These are phyloP conservation scores for Moniliophthora roreri DNA, from an alignment of 1,284 basidiomycete genomes.

Conservation along the genomic window DNA sequence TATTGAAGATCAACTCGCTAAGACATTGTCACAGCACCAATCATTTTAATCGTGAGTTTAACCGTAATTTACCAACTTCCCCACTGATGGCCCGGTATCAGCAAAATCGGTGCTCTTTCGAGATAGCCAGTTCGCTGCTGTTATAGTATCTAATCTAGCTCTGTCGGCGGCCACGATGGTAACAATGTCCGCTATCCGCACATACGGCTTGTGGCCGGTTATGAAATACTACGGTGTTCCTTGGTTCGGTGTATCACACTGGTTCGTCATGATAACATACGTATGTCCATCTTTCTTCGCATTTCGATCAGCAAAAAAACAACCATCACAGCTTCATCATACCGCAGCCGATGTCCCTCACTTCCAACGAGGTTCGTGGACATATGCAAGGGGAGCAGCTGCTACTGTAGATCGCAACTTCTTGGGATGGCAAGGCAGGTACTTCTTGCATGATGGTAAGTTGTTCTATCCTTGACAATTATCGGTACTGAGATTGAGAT, in stretches of 20 bases:
- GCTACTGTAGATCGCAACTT: conserved; percentile 61
- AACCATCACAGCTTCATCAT: conserved; percentile 28
- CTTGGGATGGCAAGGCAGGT: conserved; percentile 48
- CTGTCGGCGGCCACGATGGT: conserved; percentile 29
- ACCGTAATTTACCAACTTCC: neutral
- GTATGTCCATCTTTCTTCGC: neutral
- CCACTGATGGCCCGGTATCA: conserved; percentile 10
- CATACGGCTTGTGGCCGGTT: conserved; percentile 29
- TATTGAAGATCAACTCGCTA: too few species aligned
- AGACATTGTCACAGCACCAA: neutral
- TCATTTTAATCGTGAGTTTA: neutral
- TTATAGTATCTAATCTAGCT: conserved; percentile 37
- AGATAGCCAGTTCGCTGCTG: conserved; percentile 31
- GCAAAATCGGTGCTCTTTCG: conserved; percentile 40
- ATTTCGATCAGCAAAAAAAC: too few species aligned
- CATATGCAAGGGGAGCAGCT: conserved; percentile 63
- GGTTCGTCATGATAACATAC: conserved; percentile 22
- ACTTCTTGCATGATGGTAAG: conserved; percentile 37
- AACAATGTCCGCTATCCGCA: conserved; percentile 23
- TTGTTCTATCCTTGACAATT: conserved; percentile 19
- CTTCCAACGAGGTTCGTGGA: conserved; percentile 47
- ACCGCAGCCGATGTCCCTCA: conserved; percentile 31
- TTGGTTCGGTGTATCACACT: conserved; percentile 38
- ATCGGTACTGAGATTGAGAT: neutral
- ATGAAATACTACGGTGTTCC: conserved; percentile 39